Base-by-base conservation (phyloP, 176 grass and related monocot species). In the Triticum dicoccoides region DNA sequence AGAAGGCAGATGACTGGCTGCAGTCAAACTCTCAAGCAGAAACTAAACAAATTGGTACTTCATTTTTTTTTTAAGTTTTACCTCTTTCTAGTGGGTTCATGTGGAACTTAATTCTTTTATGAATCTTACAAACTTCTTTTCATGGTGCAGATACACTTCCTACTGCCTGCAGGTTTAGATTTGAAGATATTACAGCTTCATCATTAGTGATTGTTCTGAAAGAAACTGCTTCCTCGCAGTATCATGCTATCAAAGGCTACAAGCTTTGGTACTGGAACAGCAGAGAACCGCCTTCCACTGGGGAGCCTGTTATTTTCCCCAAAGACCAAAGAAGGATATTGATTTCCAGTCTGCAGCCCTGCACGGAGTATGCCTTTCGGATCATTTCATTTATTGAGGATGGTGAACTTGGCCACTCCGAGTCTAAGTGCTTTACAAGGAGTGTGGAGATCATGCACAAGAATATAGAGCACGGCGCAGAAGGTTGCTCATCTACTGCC, bases 191-290 rank as follows among this genome's bases (percentile, higher is more conserved):
- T 77, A 88, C 90, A 82, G 78, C 87, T 66, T 93, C 89, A 79
- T 94, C 97, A 65, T 56, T 99, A 42, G 90, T 97, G 54, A 77
- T 99, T 62, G 89, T 97, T 84, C 78, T 99, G 41, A 96, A 87
- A 84, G 92, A 99, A 94, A 85, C 90, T 64, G 78, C 76, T 84
- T 93, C 89, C 68, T 88, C 87, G 4, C 76, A 67, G 32, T 80
- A 76, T 69, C 84, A 88, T 88, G 65, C 78, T 72, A 86, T 99
- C 61, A 90, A 91, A 75, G 97, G 94, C 51, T 99, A 99, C 73
- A 99, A 99, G 69, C 88, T 99, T 73, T 99, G 97, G 97, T 93
- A 94, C 37, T 96, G 94, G 92, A 94, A 94, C 76, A 91, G 72
- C 73, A 89, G 90, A 89, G 97, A 96, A 68, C 77, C 25, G 1